A percentile compares a stretch with the other conserved stretches of the same genome.
Conservation (phyloP, 805 yeast genomes). For the Candida manassasensis region DNA sequence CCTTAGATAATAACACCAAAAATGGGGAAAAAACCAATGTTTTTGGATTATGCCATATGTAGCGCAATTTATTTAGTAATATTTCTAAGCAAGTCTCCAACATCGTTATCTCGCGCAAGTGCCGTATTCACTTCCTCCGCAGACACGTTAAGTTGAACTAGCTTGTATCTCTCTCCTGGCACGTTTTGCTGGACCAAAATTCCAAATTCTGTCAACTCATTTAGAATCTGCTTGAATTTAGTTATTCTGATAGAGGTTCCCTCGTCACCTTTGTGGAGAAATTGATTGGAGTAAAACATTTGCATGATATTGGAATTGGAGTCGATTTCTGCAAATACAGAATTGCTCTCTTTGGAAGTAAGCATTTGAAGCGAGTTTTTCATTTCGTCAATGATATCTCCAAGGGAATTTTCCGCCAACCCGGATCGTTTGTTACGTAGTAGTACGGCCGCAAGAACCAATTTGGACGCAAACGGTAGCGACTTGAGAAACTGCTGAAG, state of each 20-base stretch:
- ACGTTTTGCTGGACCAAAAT: constrained; percentile 62
- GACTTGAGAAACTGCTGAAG: constrained; percentile 51
- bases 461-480: constrained; percentile 64
- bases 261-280: constrained; percentile 17
- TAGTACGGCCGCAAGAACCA: constrained; percentile 66
- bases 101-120: constrained; percentile 33
- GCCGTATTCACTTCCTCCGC: constrained; percentile 64
- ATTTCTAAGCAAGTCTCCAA: constrained; percentile 8
- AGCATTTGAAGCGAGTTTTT: constrained; percentile 45
- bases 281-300: constrained; percentile 23
- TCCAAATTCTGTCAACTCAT: constrained; percentile 77
- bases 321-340: constrained; percentile 14
- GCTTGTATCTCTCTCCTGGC: constrained; percentile 61
- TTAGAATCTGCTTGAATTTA: constrained; percentile 56
- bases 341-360: constrained; percentile 22
- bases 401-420: constrained; percentile 62
- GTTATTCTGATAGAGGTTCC: constrained; percentile 43
- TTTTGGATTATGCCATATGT: too few species aligned
- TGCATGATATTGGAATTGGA: constrained; percentile 12
- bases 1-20: too few species aligned
- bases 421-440: constrained; percentile 64
- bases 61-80: too few species aligned
- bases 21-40: too few species aligned
- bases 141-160: constrained; percentile 62
- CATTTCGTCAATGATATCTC: constrained; percentile 77